Base-by-base conservation (phyloP, 2,329 filamentous ascomycete genomes). In the Fusarium sp. region DNA sequence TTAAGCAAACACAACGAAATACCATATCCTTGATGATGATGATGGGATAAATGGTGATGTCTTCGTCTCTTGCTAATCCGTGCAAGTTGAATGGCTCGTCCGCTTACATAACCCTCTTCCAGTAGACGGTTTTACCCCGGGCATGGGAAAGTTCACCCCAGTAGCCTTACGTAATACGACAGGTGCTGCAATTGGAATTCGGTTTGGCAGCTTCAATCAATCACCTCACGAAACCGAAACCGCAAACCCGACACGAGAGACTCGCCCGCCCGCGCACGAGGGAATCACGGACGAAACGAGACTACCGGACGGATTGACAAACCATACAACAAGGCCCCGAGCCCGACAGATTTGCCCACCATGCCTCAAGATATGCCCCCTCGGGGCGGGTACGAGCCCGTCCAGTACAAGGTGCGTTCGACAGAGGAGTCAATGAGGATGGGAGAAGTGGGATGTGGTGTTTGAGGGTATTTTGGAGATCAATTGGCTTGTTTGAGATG, bases 341-440 rank as follows among this genome's bases (percentile, higher is more conserved):
- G 40, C 41, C 66, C 70, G 59, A 69, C 46, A 61, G 25, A 54
- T 40, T 67, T 59, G 78, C 77, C 81, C 86, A 90, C 73, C 79
- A 98, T 98, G 95, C 91, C 92, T 86, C 94, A 98, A 88, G 96
- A 99, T 87, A 93, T 99, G 90, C 96, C 96, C 85, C 96, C 96
- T 76, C 82, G 84, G 79, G 96, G 95, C 86, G 96, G 96, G 87
- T 99, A 99, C 83, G 92, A 90, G 82, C 91, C 95, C 82, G 92
- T 99, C 74, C 96, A 99, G 85, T 99, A 98, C 87, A 97, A 97
- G 90, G 92, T 94, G 82, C 78, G 86, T 83, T 65, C 29, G 16
- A 14, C 37, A 14, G 25, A 14, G 40, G 44, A n/a, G 52, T 59
- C 25, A 29, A 14, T 16, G 14, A 2, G 47, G 24, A n/a, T 44